Conservation (phyloP, 352 stramenopile genomes). For the Phytophthora podocarpi region DNA sequence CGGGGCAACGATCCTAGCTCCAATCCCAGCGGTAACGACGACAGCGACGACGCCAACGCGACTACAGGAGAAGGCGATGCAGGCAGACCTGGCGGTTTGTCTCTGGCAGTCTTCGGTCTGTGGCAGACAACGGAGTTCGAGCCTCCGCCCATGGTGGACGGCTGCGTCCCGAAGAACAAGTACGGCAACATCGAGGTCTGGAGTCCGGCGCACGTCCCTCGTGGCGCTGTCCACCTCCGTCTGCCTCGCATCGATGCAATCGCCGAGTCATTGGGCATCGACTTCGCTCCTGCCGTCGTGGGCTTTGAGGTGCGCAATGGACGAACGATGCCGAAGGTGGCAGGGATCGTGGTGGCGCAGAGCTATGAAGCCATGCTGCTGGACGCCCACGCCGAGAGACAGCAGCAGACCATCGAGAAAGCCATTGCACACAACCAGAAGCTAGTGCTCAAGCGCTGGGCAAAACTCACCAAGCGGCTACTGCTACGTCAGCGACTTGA, state of each 20-base stretch:
- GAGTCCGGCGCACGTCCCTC: constrained; percentile 71
- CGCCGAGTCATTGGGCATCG: constrained; percentile 69
- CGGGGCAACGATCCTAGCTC: constrained; percentile 7
- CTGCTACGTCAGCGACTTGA: constrained; percentile 75
- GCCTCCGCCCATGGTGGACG: constrained; percentile 55
- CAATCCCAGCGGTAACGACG: constrained; percentile 12
- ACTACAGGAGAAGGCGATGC: neutral
- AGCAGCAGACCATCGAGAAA: constrained; percentile 75
- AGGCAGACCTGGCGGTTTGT: neutral
- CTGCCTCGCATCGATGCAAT: constrained; percentile 70
- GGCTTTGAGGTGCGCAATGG: constrained; percentile 80
- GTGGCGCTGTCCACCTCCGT: constrained; percentile 60
- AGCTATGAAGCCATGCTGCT: constrained; percentile 50
- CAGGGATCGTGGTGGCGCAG: constrained; percentile 75
- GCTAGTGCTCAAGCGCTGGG: constrained; percentile 65
- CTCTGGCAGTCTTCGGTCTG: constrained; percentile 61
- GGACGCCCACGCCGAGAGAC: constrained; percentile 69
- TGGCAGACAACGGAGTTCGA: constrained; percentile 81
- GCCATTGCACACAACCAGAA: constrained; percentile 71
- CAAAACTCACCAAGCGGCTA: constrained; percentile 63
- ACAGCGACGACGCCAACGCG: constrained; percentile 15
- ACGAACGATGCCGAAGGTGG: constrained; percentile 64
- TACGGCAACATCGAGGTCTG: constrained; percentile 90
- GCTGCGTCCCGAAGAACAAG: constrained; percentile 80
- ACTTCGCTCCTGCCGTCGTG: constrained; percentile 81